Evolutionary conservation across 495 filamentous ascomycete species (phyloP).

Genomic region (Penicillium longicatenatum): DNA sequence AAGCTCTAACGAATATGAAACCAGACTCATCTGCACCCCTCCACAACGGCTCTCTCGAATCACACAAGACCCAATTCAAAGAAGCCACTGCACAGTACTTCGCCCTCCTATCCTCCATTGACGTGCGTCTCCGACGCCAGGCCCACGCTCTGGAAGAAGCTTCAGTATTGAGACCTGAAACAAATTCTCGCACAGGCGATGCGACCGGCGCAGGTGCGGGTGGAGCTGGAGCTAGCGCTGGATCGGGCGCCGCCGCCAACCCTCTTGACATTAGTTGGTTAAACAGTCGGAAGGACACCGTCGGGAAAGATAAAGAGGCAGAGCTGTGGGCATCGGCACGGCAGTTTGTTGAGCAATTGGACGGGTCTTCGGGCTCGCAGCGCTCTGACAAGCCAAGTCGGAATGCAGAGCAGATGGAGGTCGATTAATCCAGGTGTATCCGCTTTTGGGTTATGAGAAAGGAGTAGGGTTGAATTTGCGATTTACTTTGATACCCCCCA

Average conservation of each 20-base stretch:
- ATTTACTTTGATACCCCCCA: conserved; percentile 37
- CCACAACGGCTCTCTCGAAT: conserved; percentile 43
- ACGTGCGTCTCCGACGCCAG: conserved; percentile 73
- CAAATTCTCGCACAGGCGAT: conserved; percentile 28
- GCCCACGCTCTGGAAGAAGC: conserved; percentile 79
- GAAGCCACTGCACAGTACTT: conserved; percentile 66
- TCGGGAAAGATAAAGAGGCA: conserved; percentile 75
- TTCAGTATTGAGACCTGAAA: conserved; percentile 60
- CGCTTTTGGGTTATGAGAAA: background rate
- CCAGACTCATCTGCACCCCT: conserved; percentile 29
- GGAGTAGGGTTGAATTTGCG: background rate
- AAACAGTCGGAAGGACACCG: conserved; percentile 76
- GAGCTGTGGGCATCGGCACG: conserved; percentile 72
- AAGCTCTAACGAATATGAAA: conserved; percentile 62
- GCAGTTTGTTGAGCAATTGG: conserved; percentile 46
- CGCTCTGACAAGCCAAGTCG: conserved; percentile 16
- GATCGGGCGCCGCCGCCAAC: conserved; percentile 24
- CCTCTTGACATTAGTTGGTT: conserved; percentile 78
- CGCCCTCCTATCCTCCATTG: conserved; percentile 65
- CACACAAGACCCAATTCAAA: conserved; percentile 62
- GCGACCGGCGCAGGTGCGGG: conserved; percentile 17
- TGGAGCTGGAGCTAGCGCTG: conserved; percentile 20
- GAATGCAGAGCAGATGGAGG: conserved; percentile 9
- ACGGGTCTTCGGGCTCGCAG: conserved; percentile 9
- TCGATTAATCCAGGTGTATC: conserved; percentile 4